Evolutionary conservation across 1,284 basidiomycete genomes (phyloP).

Genomic region (Ceratobasidium sp.): DNA sequence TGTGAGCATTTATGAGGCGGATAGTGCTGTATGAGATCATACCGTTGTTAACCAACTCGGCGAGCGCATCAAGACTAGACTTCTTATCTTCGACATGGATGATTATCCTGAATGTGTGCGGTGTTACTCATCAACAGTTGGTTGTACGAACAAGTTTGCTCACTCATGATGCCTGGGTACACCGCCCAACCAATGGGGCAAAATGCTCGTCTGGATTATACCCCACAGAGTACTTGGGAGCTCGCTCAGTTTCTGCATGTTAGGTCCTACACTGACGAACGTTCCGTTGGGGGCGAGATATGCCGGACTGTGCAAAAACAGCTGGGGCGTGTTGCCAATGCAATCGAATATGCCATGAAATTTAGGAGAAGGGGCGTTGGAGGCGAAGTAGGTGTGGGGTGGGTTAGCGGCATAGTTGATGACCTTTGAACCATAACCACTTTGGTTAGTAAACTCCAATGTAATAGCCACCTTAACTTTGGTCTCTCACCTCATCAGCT

Average conservation of each 20-base stretch:
- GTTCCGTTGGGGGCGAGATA: constrained; percentile 52
- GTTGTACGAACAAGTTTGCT: constrained; percentile 46
- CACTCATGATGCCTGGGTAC: constrained; percentile 40
- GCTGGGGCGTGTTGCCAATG: constrained; percentile 48
- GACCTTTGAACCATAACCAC: constrained; percentile 53
- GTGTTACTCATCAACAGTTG: constrained; percentile 43
- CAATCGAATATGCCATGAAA: constrained; percentile 54
- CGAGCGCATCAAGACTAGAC: constrained; percentile 55
- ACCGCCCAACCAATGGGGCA: constrained; percentile 47
- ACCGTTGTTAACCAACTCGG: constrained; percentile 61
- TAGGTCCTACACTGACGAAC: constrained; percentile 51
- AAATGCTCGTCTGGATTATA: constrained; percentile 16
- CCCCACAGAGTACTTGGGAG: constrained; percentile 42
- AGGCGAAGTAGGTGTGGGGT: constrained; percentile 58
- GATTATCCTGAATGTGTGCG: constrained; percentile 46
- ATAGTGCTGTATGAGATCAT: constrained; percentile 48
- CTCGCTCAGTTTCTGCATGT: constrained; percentile 46
- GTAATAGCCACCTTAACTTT: background rate
- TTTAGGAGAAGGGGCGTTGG: constrained; percentile 51
- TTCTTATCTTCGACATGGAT: constrained; percentile 52
- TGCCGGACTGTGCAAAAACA: constrained; percentile 49
- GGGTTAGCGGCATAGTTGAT: constrained; percentile 68
- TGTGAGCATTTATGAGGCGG: constrained; percentile 50
- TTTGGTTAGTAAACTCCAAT: background rate
- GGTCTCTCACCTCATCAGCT: constrained; percentile 56